Conservation (phyloP, 192 early-diverging fungal species). For the Mortierella alpina region DNA sequence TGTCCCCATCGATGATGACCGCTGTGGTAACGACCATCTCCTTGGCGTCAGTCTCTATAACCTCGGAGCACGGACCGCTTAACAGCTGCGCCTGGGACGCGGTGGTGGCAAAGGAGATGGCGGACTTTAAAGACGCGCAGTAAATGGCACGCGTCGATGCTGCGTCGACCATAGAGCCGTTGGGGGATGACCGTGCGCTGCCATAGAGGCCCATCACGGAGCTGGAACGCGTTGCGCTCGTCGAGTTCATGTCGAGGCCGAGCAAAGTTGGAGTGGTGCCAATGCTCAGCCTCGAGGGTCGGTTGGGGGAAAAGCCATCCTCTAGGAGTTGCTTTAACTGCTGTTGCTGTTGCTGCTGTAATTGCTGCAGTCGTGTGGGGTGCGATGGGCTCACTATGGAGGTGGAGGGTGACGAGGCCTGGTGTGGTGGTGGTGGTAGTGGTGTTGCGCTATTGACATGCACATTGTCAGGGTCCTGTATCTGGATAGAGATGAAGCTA, state of each 20-base stretch:
- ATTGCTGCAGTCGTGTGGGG: too few relatives aligned
- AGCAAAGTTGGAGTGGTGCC: background rate
- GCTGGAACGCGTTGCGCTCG: slow-evolving; percentile 1
- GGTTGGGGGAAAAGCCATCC: background rate
- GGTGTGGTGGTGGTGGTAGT: background rate
- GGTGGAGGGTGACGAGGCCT: background rate
- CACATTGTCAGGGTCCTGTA: background rate
- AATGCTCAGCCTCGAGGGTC: background rate
- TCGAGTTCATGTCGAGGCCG: slow-evolving; percentile 10
- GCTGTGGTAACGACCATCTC: background rate
- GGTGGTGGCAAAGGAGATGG: slow-evolving; percentile 18
- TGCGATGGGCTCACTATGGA: too few relatives aligned
- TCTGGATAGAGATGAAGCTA: background rate
- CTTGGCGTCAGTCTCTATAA: background rate
- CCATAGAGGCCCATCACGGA: slow-evolving; percentile 32
- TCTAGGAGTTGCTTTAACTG: too few relatives aligned
- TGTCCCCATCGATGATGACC: background rate
- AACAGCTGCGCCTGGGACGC: background rate
- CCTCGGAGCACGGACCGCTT: background rate
- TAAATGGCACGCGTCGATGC: slow-evolving; percentile 30
- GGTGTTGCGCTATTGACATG: background rate
- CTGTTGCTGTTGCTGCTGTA: background rate
- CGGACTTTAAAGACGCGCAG: slow-evolving; percentile 22
- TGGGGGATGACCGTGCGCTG: slow-evolving; percentile 30
- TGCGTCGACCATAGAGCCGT: slow-evolving; percentile 18